Evolutionary conservation across 257 asterid genomes (phyloP).

Genomic region (Penstemon eatonii): DNA sequence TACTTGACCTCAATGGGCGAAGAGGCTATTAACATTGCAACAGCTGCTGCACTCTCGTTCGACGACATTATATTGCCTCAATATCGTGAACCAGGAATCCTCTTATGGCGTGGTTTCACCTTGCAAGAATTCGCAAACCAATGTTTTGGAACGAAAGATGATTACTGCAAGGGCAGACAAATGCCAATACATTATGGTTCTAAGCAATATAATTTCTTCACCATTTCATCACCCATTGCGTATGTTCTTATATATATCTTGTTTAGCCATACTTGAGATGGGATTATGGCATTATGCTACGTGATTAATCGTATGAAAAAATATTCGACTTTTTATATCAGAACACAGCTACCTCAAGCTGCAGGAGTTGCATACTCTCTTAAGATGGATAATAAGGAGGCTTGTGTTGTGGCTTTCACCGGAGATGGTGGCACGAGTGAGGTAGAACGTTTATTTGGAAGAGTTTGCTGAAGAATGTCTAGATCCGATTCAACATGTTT

Average conservation of each 20-base stretch:
- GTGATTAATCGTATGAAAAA: background rate
- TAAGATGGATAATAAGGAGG: conserved; percentile 80
- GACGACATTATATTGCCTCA: conserved; percentile 67
- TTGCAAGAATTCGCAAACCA: conserved; percentile 78
- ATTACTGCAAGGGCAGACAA: conserved; percentile 90
- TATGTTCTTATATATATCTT: conserved; percentile 28
- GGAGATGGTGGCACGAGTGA: conserved; percentile 95
- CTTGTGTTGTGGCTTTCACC: conserved; percentile 67
- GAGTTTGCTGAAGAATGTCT: too few species aligned
- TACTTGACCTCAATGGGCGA: conserved; percentile 80
- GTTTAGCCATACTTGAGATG: background rate
- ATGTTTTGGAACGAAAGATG: conserved; percentile 68
- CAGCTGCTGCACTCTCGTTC: conserved; percentile 81
- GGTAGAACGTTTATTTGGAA: conserved; percentile 38
- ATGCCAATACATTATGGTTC: conserved; percentile 95
- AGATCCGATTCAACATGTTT: too few species aligned
- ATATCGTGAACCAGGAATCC: conserved; percentile 91
- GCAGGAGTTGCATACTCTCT: conserved; percentile 93
- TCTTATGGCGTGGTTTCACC: conserved; percentile 89
- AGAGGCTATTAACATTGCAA: conserved; percentile 81
- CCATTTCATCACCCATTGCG: conserved; percentile 89
- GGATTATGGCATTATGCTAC: background rate
- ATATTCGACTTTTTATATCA: conserved; percentile 27
- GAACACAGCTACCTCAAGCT: conserved; percentile 98
- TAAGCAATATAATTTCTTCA: conserved; percentile 59